Base-by-base conservation (phyloP, 345 rosid genomes). In the Heritiera fomes region DNA sequence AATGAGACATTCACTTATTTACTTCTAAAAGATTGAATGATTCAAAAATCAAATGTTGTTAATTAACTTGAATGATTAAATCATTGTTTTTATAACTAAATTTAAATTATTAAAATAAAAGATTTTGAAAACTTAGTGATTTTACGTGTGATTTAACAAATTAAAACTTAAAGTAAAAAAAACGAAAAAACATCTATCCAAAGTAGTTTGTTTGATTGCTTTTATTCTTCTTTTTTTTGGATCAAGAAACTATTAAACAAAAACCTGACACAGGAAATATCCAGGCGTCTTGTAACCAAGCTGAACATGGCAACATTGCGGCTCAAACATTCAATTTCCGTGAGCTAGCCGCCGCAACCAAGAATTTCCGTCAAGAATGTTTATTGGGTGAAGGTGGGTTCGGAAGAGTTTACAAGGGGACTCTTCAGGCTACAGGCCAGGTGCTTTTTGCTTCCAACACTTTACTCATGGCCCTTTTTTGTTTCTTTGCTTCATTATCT, bases 331-430 rank as follows among this genome's bases (percentile, higher is more conserved):
- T 91, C 60, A 87, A 87, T 32, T 91, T 94, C 78, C 89, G 93
- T 2, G 97, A 94, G 69, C 80, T 94, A 17, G 94, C 94, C 8
- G 34, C 94, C 8, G 97, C 97, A 8, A 94, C 98, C 9, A 90
- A 81, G 80, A 94, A 92, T 78, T 94, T 94, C 83, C 87, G 90
- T 6, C 90, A 88, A 17, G 98, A 90, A 78, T 86, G 88, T 81
- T 85, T 92, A 55, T 28, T 94, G 40, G 94, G 95, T 40, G 98
- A 94, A 85, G 97, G 97, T 61, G 90, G 94, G 34, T 92, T 84
- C 46, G 94, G 98, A 63, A 89, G 90, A 78, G 94, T 90, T 70
- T 94, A 88, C 70, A 94, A 81, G 85, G 98, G 95, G 32, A 88
- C 89, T 40, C 87, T 94, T 79, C 88, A 89, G 63, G 73, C 84